These are phyloP conservation scores for Yarrowia sp. DNA, from an alignment of 805 yeast genomes.

Conservation along the genomic window DNA sequence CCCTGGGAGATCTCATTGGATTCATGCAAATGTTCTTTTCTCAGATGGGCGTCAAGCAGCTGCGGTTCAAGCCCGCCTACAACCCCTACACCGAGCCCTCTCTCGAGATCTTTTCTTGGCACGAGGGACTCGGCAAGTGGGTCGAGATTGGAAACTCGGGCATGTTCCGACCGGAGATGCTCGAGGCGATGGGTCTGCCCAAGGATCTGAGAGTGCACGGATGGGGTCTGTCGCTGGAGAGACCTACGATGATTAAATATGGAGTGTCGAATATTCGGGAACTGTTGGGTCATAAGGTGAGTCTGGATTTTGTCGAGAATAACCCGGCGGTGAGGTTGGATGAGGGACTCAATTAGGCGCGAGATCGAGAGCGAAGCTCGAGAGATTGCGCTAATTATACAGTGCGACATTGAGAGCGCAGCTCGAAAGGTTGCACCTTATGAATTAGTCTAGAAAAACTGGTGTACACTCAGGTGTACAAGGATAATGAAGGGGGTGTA, in stretches of 20 bases:
- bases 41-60: slow-evolving; percentile 93
- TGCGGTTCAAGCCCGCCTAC: slow-evolving; percentile 97
- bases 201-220: slow-evolving; percentile 91
- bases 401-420: no score
- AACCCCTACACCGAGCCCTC: slow-evolving; percentile 99
- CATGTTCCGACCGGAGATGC: slow-evolving; percentile 99
- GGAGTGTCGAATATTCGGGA: slow-evolving; percentile 95
- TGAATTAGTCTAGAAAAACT: no score
- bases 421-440: no score
- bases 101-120: slow-evolving; percentile 96
- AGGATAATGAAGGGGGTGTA: background rate
- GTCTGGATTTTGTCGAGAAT: slow-evolving; percentile 87
- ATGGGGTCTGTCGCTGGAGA: slow-evolving; percentile 94
- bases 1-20: slow-evolving; percentile 94
- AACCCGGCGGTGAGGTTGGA: slow-evolving; percentile 98
- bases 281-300: slow-evolving; percentile 93
- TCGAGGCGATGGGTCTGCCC: slow-evolving; percentile 97
- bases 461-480: no score
- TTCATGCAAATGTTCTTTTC: slow-evolving; percentile 97
- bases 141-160: slow-evolving; percentile 99
- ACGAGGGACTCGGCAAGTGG: slow-evolving; percentile 91
- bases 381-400: background rate
- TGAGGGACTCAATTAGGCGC: slow-evolving; percentile 47
- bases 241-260: slow-evolving; percentile 99
- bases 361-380: background rate